Evolutionary conservation across 2,329 filamentous ascomycete species (phyloP).

Genomic region (Exophiala lecanii-corni): DNA sequence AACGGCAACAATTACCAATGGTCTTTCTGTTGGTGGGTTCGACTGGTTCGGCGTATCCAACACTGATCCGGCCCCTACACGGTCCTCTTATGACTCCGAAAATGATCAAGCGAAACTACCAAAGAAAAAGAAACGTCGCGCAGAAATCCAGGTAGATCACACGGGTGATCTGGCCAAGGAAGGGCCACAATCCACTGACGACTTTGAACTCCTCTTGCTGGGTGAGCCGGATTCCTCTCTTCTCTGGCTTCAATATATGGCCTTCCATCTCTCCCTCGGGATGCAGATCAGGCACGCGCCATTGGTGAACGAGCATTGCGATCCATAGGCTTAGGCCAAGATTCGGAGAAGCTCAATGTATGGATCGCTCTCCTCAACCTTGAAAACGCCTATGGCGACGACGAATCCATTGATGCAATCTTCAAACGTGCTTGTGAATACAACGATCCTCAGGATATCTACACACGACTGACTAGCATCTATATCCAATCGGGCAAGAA

Average conservation of each 20-base stretch:
- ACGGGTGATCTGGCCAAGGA: constrained; percentile 88
- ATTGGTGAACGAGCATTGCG: constrained; percentile 85
- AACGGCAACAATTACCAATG: constrained; percentile 34
- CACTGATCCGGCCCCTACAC: constrained; percentile 47
- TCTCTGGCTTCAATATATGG: constrained; percentile 97
- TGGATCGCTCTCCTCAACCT: constrained; percentile 95
- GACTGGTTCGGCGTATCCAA: constrained; percentile 68
- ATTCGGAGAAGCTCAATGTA: constrained; percentile 88
- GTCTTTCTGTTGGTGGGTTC: constrained; percentile 71
- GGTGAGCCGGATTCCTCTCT: constrained; percentile 89
- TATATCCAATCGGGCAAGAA: constrained; percentile 88
- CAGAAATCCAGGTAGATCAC: constrained; percentile 76
- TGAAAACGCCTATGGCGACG: constrained; percentile 82
- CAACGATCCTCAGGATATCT: constrained; percentile 85
- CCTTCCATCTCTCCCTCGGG: constrained; percentile 94
- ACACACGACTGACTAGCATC: constrained; percentile 85
- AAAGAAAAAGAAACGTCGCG: constrained; percentile 70
- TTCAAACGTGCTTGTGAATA: constrained; percentile 93
- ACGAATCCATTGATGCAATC: constrained; percentile 74
- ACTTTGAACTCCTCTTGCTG: constrained; percentile 89
- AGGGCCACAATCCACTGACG: constrained; percentile 81
- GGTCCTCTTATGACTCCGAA: constrained; percentile 51
- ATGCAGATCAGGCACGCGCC: constrained; percentile 80
- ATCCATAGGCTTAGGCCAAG: constrained; percentile 85
- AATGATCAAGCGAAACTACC: constrained; percentile 49